These are phyloP conservation scores for Colletotrichum sidae DNA, from an alignment of 2,329 filamentous ascomycete species.

Conservation along the genomic window DNA sequence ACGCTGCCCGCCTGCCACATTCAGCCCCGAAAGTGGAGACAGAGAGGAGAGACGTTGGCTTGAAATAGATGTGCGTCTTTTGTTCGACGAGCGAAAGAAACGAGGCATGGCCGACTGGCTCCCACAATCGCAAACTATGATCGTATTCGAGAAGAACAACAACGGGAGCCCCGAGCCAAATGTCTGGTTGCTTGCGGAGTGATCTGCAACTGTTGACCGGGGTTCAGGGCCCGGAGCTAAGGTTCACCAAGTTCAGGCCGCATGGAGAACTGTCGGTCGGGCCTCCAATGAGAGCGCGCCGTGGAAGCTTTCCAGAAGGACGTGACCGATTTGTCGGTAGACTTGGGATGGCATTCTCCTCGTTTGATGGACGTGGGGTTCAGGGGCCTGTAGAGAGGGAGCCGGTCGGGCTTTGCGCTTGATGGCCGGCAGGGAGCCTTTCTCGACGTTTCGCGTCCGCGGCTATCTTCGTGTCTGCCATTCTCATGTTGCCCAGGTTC, in stretches of 20 bases:
- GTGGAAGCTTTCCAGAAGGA: slow-evolving; percentile 35
- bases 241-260: slow-evolving; percentile 22
- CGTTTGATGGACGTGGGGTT: slow-evolving; percentile 22
- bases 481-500: background rate
- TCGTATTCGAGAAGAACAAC: background rate
- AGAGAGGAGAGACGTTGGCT: slow-evolving; percentile 7
- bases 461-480: background rate
- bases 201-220: slow-evolving; percentile 33
- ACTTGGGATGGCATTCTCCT: slow-evolving; percentile 19
- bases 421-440: background rate
- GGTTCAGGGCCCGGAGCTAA: slow-evolving; percentile 23
- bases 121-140: background rate
- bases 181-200: slow-evolving; percentile 30
- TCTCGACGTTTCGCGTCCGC: slow-evolving; percentile 16
- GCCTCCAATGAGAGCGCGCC: background rate
- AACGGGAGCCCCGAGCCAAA: slow-evolving; percentile 30
- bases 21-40: background rate
- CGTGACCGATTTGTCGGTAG: background rate
- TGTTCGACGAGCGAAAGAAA: slow-evolving; percentile 5
- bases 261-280: background rate
- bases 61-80: background rate
- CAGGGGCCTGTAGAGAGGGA: background rate
- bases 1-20: slow-evolving; percentile 28
- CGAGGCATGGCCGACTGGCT: background rate
- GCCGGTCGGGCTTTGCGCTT: background rate